Evolutionary conservation across 768 basidiomycete species (phyloP).

Genomic region (Mycena chlorophos): DNA sequence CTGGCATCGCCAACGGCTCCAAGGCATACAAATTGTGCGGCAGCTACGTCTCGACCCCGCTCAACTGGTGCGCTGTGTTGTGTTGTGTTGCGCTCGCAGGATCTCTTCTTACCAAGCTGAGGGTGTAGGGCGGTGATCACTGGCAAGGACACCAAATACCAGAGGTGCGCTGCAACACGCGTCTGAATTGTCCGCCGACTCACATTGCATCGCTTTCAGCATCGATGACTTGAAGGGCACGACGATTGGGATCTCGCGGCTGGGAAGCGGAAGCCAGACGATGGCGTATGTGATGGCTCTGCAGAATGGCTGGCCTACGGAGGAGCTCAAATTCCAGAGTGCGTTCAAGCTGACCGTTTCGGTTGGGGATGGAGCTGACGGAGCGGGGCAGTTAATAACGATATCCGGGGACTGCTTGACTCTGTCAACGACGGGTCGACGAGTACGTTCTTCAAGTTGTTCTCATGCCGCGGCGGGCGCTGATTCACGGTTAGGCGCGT

Average conservation of each 20-base stretch:
- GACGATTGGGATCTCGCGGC: constrained; percentile 84
- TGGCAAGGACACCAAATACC: constrained; percentile 69
- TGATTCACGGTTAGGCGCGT: constrained; percentile 40
- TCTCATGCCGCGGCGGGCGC: not conserved
- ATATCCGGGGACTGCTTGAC: constrained; percentile 58
- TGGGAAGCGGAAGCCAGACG: constrained; percentile 88
- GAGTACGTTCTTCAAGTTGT: constrained; percentile 35
- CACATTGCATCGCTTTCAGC: no score
- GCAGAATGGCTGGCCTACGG: constrained; percentile 77
- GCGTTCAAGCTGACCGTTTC: constrained; percentile 12
- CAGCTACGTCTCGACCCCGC: constrained; percentile 84
- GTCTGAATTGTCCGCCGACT: no score
- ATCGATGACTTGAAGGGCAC: constrained; percentile 79
- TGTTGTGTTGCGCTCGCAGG: not conserved
- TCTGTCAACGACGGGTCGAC: constrained; percentile 68
- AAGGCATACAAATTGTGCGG: constrained; percentile 89
- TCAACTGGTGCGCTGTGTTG: constrained; percentile 87
- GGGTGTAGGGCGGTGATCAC: constrained; percentile 84
- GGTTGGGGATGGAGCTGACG: not conserved
- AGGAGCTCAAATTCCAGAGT: constrained; percentile 73
- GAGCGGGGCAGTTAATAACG: constrained; percentile 62
- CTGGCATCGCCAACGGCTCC: constrained; percentile 89
- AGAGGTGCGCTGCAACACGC: no score
- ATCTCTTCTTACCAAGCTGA: not conserved
- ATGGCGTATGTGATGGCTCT: constrained; percentile 96